These are phyloP conservation scores for Sequoia sempervirens DNA, from an alignment of 75 land plant species.

Conservation along the genomic window DNA sequence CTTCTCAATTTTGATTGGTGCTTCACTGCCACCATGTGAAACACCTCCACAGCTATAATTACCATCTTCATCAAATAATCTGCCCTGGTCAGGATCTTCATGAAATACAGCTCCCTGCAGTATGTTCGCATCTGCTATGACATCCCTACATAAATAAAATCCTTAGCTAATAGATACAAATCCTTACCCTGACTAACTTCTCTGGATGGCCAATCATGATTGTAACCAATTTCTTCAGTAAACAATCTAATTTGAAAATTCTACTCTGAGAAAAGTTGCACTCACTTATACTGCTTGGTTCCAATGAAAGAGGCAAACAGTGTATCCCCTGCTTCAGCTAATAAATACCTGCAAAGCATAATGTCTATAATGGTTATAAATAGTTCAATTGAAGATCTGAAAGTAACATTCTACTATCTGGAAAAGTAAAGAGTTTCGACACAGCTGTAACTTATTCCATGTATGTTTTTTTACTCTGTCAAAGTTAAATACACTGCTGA, in stretches of 20 bases:
- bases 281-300: constrained; percentile 93
- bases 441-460: neutral
- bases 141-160: constrained; percentile 53
- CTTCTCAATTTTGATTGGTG: constrained; percentile 18
- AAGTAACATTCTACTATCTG: neutral
- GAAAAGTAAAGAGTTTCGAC: neutral
- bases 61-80: constrained; percentile 25
- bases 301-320: constrained; percentile 94
- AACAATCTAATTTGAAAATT: neutral
- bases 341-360: constrained; percentile 55
- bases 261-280: neutral
- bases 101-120: constrained; percentile 88
- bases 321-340: constrained; percentile 93
- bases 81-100: constrained; percentile 53
- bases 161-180: neutral
- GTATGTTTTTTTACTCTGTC: neutral
- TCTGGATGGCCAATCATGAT: neutral
- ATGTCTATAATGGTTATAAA: neutral
- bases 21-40: constrained; percentile 7
- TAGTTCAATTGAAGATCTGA: neutral
- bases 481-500: neutral
- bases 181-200: neutral
- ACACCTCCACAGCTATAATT: constrained; percentile 15
- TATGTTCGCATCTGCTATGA: constrained; percentile 87
- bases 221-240: constrained; percentile 1